phyloP scores from a whole-genome alignment of 2,329 filamentous ascomycete species.

The Xylariaceae sp. region DNA sequence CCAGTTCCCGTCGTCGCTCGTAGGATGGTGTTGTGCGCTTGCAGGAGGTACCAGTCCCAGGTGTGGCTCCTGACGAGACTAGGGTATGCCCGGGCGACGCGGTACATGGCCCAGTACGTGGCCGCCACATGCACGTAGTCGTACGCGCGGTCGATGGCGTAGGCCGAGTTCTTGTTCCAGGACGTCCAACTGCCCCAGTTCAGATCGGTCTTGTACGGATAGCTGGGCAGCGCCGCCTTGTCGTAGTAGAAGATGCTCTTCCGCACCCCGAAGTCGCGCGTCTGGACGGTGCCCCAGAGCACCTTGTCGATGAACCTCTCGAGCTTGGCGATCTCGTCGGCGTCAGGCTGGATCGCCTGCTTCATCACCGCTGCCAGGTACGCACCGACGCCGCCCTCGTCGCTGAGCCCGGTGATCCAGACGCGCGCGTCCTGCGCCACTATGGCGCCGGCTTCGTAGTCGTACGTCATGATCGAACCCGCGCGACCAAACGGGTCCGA shows the following conservation, averaged over 20 bases:
- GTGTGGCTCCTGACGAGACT: conserved; percentile 35
- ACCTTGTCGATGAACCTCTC: conserved; percentile 50
- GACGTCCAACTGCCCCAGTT: conserved; percentile 47
- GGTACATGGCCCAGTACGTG: conserved; percentile 54
- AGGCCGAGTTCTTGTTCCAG: conserved; percentile 44
- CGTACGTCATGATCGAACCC: conserved; percentile 53
- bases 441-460: conserved; percentile 40
- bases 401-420: conserved; percentile 56
- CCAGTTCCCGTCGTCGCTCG: conserved; percentile 34
- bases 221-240: conserved; percentile 37
- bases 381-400: conserved; percentile 53
- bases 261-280: conserved; percentile 41
- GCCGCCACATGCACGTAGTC: conserved; percentile 54
- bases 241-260: conserved; percentile 56
- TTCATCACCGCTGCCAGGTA: conserved; percentile 52
- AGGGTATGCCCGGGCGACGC: conserved; percentile 45
- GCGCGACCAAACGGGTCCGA: conserved; percentile 50
- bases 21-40: conserved; percentile 47
- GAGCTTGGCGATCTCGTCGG: conserved; percentile 44
- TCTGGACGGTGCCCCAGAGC: conserved; percentile 45
- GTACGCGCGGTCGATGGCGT: conserved; percentile 47
- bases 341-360: conserved; percentile 44
- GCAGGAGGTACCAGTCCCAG: conserved; percentile 51
- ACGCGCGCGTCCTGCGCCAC: conserved; percentile 45
- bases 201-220: conserved; percentile 37